Conservation (phyloP, 495 filamentous ascomycete species). For the Penicillium pulvis region DNA sequence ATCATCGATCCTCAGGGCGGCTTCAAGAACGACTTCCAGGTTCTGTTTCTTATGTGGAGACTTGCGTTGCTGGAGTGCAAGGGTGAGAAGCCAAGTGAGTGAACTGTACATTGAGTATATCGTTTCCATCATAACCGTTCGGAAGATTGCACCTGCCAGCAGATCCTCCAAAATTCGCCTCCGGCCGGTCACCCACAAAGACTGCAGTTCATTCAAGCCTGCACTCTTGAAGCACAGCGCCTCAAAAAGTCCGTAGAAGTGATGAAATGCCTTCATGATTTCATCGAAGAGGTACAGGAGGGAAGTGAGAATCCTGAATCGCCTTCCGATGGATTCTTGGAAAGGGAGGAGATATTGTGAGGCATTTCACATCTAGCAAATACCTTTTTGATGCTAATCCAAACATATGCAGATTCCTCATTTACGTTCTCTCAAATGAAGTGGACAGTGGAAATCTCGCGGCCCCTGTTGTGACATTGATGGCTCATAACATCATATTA, state of each 20-base stretch:
- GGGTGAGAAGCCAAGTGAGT: not conserved
- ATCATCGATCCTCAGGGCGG: not conserved
- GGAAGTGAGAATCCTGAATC: not conserved
- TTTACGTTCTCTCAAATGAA: not conserved
- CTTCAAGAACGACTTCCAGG: not conserved
- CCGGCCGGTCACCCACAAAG: not conserved
- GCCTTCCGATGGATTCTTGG: not conserved
- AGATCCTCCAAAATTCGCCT: not conserved
- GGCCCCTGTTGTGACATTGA: not conserved
- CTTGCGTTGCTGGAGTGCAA: not conserved
- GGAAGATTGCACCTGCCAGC: not conserved
- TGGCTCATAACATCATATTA: not conserved
- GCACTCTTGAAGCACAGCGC: not conserved
- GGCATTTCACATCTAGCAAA: not conserved
- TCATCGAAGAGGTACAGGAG: not conserved
- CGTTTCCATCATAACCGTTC: not conserved
- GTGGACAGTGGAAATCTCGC: not conserved
- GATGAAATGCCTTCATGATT: not conserved
- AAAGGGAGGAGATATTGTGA: not conserved
- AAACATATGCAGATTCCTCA: not conserved
- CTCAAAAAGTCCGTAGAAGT: not conserved
- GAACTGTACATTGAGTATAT: not conserved
- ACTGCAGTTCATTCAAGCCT: not conserved
- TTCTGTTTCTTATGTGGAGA: not conserved
- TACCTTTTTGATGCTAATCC: not conserved